These are phyloP conservation scores for Amauroascus verrucosus DNA, from an alignment of 2,329 filamentous ascomycete genomes.

Conservation along the genomic window DNA sequence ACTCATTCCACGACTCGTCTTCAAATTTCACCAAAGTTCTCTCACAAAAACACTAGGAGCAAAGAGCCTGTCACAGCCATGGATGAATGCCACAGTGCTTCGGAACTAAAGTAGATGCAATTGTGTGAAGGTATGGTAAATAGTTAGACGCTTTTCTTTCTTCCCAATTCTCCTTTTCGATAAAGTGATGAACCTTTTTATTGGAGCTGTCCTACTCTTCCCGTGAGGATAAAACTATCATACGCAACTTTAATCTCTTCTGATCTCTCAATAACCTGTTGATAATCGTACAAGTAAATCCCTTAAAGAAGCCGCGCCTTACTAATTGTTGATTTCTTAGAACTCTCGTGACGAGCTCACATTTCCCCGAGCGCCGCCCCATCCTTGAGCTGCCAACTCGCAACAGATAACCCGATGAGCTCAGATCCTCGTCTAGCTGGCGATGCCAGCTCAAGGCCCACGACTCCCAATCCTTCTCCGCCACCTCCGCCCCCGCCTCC, in stretches of 20 bases:
- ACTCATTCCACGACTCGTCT: too few species aligned
- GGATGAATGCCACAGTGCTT: neutral
- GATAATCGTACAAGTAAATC: neutral
- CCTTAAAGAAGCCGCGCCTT: neutral
- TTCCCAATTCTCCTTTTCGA: neutral
- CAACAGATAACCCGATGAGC: constrained; percentile 1
- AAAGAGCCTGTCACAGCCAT: neutral
- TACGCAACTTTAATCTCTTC: constrained; percentile 19
- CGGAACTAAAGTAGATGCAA: neutral
- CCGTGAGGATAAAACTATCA: constrained; percentile 20
- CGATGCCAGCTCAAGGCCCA: constrained; percentile 1
- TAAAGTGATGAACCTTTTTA: constrained; percentile 23
- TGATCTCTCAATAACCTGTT: constrained; percentile 12
- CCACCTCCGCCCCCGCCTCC: constrained; percentile 9
- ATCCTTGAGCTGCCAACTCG: neutral
- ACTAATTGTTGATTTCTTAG: constrained; percentile 7
- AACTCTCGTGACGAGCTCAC: neutral
- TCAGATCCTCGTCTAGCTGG: constrained; percentile 7
- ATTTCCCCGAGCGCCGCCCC: neutral
- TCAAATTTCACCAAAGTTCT: neutral
- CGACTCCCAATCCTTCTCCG: constrained; percentile 3
- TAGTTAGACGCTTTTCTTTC: neutral
- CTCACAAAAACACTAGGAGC: neutral
- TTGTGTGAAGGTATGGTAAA: constrained; percentile 7
- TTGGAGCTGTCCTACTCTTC: constrained; percentile 27